phyloP scores from a whole-genome alignment of 129 eudicot species.

The Tanacetum coccineum region DNA sequence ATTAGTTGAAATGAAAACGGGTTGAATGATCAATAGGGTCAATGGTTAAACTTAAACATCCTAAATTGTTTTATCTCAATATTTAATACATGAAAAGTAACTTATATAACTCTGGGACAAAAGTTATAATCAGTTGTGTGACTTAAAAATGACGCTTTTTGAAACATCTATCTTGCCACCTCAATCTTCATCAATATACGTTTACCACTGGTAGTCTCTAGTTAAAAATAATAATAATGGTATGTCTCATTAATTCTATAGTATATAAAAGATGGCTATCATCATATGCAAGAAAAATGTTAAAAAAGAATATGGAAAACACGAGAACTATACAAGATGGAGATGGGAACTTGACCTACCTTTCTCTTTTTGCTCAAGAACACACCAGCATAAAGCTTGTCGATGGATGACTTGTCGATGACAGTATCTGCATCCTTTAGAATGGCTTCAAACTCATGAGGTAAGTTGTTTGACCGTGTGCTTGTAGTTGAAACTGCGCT shows the following conservation, averaged over 20 bases:
- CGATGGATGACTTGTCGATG: constrained; percentile 41
- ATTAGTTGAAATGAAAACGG: not conserved
- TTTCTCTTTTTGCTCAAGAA: constrained; percentile 51
- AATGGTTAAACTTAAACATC: too few relatives aligned
- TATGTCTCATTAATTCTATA: not conserved
- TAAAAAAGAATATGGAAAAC: not conserved
- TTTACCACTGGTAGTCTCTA: not conserved
- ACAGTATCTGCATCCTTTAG: constrained; percentile 49
- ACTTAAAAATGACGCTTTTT: too few relatives aligned
- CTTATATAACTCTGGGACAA: too few relatives aligned
- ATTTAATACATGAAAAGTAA: too few relatives aligned
- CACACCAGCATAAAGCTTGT: constrained; percentile 53
- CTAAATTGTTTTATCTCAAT: too few relatives aligned
- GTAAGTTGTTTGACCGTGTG: constrained; percentile 26
- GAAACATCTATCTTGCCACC: not conserved
- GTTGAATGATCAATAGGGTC: not conserved
- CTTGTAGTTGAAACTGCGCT: constrained; percentile 9
- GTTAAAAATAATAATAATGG: too few relatives aligned
- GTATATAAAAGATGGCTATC: not conserved
- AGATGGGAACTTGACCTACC: constrained; percentile 31
- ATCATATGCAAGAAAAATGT: not conserved
- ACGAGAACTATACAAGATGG: not conserved
- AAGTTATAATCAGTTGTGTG: too few relatives aligned
- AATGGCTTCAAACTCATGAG: constrained; percentile 61
- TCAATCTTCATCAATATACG: not conserved